Conservation (phyloP, 1,284 basidiomycete species). For the Inonotus hispidus region DNA sequence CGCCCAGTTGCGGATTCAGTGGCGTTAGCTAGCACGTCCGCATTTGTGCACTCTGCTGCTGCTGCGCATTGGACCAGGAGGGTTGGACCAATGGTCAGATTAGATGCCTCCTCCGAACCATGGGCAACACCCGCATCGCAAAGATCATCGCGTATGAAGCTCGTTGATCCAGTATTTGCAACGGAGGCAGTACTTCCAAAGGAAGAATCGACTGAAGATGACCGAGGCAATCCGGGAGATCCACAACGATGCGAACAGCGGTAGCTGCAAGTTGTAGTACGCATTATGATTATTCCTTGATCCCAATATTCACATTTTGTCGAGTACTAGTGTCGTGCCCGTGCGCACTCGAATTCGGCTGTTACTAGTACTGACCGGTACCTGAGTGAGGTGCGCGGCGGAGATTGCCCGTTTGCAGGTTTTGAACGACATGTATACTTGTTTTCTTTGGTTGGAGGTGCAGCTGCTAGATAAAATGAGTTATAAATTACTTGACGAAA, state of each 20-base stretch:
- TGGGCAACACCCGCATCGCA: not conserved
- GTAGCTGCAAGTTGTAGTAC: constrained; percentile 72
- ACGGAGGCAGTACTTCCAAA: constrained; percentile 62
- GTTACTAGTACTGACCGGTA: constrained; percentile 10
- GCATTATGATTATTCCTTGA: constrained; percentile 16
- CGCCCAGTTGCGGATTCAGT: constrained; percentile 46
- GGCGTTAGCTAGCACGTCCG: not conserved
- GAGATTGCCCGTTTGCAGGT: constrained; percentile 20
- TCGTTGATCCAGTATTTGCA: constrained; percentile 53
- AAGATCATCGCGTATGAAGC: constrained; percentile 9
- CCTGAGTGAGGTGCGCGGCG: constrained; percentile 12
- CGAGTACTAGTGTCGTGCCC: constrained; percentile 44
- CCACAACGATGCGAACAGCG: constrained; percentile 79
- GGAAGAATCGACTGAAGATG: constrained; percentile 86
- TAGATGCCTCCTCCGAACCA: constrained; percentile 27
- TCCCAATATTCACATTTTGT: constrained; percentile 32
- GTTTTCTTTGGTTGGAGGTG: constrained; percentile 32
- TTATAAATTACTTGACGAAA: not conserved
- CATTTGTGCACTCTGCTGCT: constrained; percentile 18
- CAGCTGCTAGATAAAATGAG: not conserved
- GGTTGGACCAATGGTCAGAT: constrained; percentile 17
- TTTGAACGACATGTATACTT: constrained; percentile 54
- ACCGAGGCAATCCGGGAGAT: constrained; percentile 89
- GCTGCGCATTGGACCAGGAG: constrained; percentile 14
- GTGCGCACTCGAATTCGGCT: constrained; percentile 27